Evolutionary conservation across 2,329 filamentous ascomycete genomes (phyloP).

Genomic region (Xylaria sp.): DNA sequence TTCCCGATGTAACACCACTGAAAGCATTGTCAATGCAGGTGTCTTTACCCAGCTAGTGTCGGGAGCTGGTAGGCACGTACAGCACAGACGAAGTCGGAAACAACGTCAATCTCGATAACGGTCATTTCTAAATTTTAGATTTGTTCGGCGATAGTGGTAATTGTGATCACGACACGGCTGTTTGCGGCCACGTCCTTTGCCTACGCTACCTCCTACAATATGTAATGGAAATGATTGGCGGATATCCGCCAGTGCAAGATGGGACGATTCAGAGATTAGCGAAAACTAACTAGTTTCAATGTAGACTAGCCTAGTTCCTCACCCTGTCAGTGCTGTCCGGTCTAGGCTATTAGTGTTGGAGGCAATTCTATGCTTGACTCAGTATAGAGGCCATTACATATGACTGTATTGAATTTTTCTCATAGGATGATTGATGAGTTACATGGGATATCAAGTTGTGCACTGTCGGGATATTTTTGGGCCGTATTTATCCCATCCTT

Average conservation of each 20-base stretch:
- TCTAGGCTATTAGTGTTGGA: too few species aligned
- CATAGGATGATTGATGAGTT: too few species aligned
- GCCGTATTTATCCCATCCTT: not conserved
- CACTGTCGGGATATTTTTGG: too few species aligned
- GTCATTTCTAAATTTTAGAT: not conserved
- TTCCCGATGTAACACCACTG: slow-evolving; percentile 28
- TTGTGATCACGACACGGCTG: not conserved
- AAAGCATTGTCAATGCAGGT: not conserved
- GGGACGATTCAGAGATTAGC: too few species aligned
- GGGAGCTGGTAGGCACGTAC: not conserved
- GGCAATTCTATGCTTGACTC: too few species aligned
- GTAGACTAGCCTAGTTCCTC: too few species aligned
- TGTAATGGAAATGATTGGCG: too few species aligned
- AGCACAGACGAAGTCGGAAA: not conserved
- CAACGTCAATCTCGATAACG: not conserved
- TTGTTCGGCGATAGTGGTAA: not conserved
- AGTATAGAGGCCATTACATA: not conserved
- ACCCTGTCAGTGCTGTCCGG: too few species aligned
- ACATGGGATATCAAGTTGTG: too few species aligned
- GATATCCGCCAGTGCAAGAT: too few species aligned
- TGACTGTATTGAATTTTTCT: not conserved
- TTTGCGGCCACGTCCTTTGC: not conserved
- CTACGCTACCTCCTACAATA: not conserved
- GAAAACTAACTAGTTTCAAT: too few species aligned
- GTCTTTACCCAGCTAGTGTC: not conserved